Conservation (phyloP, 257 asterid species). For the Mitragyna speciosa region DNA sequence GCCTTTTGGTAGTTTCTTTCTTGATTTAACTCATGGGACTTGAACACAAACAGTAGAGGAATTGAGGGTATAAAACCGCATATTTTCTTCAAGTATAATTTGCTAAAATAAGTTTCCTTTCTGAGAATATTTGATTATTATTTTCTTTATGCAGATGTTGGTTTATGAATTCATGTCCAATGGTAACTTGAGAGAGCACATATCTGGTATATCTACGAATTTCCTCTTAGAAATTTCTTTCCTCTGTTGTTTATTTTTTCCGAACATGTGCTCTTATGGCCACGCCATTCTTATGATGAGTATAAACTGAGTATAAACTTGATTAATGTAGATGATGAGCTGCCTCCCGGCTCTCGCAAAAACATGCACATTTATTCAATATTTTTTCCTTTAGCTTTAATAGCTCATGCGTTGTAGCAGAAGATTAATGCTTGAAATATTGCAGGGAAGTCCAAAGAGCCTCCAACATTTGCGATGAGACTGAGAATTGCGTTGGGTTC, state of each 20-base stretch:
- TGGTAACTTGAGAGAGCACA: constrained; percentile 83
- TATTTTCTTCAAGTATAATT: not conserved
- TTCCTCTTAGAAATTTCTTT: not conserved
- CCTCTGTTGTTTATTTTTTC: not conserved
- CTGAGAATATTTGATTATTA: constrained; percentile 17
- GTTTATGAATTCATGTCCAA: constrained; percentile 89
- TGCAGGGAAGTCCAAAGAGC: constrained; percentile 64
- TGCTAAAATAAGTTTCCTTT: not conserved
- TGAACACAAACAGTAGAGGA: not conserved
- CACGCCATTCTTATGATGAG: not conserved
- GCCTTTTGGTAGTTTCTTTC: not conserved
- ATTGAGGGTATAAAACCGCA: not conserved
- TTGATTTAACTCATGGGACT: not conserved
- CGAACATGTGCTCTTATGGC: not conserved
- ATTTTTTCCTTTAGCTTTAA: not conserved
- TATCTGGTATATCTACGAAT: constrained; percentile 56
- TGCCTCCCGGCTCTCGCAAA: not conserved
- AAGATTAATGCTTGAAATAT: not conserved
- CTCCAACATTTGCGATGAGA: constrained; percentile 64
- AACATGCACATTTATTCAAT: not conserved
- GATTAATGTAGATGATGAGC: not conserved
- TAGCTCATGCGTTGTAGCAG: not conserved
- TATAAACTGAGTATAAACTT: no score
- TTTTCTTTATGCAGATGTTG: constrained; percentile 75
- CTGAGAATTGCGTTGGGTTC: constrained; percentile 73